A percentile compares a stretch with the other conserved stretches of the same genome.
phyloP scores from a whole-genome alignment of 495 filamentous ascomycete genomes.

The Tuber brumale region DNA sequence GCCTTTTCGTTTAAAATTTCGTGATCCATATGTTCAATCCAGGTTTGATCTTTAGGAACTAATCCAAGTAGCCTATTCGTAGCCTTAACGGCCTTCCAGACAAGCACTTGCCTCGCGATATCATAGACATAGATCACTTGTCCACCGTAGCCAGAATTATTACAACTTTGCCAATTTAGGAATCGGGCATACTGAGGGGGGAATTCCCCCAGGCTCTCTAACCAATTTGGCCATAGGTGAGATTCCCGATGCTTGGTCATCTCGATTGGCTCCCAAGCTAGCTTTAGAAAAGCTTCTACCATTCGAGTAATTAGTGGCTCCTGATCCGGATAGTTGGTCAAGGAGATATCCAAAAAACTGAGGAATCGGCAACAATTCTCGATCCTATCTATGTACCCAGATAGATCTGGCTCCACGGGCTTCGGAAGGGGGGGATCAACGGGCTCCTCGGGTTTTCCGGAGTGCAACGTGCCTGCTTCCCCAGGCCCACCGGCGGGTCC shows the following conservation, averaged over 20 bases:
- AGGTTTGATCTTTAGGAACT: neutral
- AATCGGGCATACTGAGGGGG: neutral
- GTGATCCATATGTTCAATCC: neutral
- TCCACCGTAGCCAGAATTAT: neutral
- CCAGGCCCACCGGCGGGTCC: too few species aligned
- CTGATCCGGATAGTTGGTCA: neutral
- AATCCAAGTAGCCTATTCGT: neutral
- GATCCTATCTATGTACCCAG: neutral
- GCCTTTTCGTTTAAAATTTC: neutral
- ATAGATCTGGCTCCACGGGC: neutral
- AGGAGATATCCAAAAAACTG: neutral
- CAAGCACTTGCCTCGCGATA: neutral
- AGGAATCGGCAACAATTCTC: constrained; percentile 1
- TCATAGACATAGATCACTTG: neutral
- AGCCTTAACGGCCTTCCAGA: neutral
- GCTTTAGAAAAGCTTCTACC: neutral
- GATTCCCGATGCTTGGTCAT: neutral
- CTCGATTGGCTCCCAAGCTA: neutral
- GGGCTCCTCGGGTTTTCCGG: neutral
- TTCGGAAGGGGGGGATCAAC: neutral
- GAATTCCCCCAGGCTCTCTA: neutral
- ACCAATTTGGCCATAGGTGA: neutral
- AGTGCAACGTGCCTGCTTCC: too few species aligned
- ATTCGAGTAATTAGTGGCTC: neutral
- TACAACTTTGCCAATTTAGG: too few species aligned